These are phyloP conservation scores for Gastrolobium bilobum DNA, from an alignment of 306 rosid species.

Conservation along the genomic window DNA sequence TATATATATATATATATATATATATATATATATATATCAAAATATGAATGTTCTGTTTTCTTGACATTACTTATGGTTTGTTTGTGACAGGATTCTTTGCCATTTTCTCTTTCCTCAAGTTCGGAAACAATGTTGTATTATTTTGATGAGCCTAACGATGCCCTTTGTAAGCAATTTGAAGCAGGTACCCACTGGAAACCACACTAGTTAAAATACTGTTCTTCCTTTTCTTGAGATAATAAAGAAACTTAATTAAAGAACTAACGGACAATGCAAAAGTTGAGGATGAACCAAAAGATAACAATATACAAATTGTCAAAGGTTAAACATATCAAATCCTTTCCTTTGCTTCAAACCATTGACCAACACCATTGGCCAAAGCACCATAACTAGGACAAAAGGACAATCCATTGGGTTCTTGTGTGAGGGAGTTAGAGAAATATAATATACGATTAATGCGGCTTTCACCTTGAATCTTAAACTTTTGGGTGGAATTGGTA, in stretches of 20 bases:
- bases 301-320: background rate
- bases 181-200: conserved; percentile 41
- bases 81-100: conserved; percentile 46
- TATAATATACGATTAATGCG: too few relatives aligned
- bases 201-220: background rate
- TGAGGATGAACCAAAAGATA: conserved; percentile 27
- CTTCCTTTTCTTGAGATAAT: background rate
- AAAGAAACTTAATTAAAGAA: conserved; percentile 9
- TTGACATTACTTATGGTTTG: conserved; percentile 26
- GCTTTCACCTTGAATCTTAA: too few relatives aligned
- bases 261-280: background rate
- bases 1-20: too few relatives aligned
- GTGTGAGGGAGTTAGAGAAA: too few relatives aligned
- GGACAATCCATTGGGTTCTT: background rate
- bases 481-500: too few relatives aligned
- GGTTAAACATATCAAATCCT: conserved; percentile 2
- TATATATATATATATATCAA: background rate
- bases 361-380: background rate
- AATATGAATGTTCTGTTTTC: background rate
- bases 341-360: background rate
- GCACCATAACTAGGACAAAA: conserved; percentile 23
- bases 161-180: conserved; percentile 32
- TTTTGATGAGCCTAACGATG: background rate
- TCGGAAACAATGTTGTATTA: conserved; percentile 18
- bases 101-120: conserved; percentile 3